phyloP scores from a whole-genome alignment of 2,329 filamentous ascomycete species.

The Fusarium graminum region DNA sequence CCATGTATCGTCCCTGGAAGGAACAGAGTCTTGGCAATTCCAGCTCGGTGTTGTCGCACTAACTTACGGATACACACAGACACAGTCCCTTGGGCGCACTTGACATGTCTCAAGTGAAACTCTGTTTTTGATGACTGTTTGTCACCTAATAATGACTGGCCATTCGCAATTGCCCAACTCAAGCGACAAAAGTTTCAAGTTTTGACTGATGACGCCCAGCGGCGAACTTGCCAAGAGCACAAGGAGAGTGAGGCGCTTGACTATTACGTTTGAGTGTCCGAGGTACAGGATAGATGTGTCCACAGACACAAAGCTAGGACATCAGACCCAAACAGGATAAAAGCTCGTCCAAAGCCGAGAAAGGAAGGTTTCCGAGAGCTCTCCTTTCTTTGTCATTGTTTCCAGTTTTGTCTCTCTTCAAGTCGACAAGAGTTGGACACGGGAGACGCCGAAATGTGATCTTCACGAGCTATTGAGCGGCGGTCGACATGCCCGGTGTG shows the following conservation, averaged over 20 bases:
- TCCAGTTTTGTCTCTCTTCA: background rate
- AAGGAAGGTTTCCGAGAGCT: background rate
- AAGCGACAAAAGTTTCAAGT: no score
- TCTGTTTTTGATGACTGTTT: background rate
- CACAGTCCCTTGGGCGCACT: background rate
- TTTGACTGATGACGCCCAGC: no score
- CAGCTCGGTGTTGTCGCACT: background rate
- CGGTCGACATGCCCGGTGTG: slow-evolving; percentile 26
- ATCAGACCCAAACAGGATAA: slow-evolving; percentile 30
- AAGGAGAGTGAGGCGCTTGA: no score
- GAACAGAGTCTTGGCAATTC: slow-evolving; percentile 21
- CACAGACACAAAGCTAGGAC: background rate
- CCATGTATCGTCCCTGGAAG: slow-evolving; percentile 5
- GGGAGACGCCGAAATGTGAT: slow-evolving; percentile 25
- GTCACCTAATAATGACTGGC: background rate
- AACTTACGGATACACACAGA: background rate
- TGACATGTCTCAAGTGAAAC: background rate
- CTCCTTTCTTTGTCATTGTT: no score
- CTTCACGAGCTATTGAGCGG: slow-evolving; percentile 20
- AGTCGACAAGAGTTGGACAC: slow-evolving; percentile 11
- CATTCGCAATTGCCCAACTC: no score
- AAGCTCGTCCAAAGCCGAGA: slow-evolving; percentile 6
- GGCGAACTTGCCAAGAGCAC: no score
- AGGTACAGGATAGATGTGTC: background rate
- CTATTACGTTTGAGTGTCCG: no score